Evolutionary conservation across 495 filamentous ascomycete genomes (phyloP).

Genomic region (Aspergillus bridgeri): DNA sequence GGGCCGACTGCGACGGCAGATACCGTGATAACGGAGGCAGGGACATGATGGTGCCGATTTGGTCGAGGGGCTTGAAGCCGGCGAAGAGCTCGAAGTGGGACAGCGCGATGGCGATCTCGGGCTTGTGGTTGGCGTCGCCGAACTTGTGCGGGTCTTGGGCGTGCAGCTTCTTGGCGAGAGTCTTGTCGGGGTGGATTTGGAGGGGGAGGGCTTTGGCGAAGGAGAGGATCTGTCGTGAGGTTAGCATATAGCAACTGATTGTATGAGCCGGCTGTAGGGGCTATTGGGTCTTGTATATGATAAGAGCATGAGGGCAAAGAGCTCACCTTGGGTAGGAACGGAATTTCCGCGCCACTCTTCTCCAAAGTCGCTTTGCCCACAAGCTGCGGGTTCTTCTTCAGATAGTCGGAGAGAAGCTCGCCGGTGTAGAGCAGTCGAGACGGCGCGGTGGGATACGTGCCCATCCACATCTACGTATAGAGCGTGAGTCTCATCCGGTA

Average conservation of each 20-base stretch:
- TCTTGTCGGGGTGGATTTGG: slow-evolving; percentile 75
- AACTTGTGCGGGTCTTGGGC: slow-evolving; percentile 60
- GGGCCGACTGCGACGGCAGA: slow-evolving; percentile 35
- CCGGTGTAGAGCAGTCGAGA: slow-evolving; percentile 59
- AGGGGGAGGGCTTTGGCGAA: slow-evolving; percentile 75
- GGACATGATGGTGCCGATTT: slow-evolving; percentile 59
- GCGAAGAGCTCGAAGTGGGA: slow-evolving; percentile 77
- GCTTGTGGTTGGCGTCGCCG: slow-evolving; percentile 75
- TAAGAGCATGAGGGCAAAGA: background rate
- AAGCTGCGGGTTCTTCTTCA: slow-evolving; percentile 62
- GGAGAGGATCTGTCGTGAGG: slow-evolving; percentile 68
- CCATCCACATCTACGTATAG: slow-evolving; percentile 66
- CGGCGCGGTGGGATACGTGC: slow-evolving; percentile 71
- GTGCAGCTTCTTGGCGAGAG: slow-evolving; percentile 61
- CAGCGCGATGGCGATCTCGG: slow-evolving; percentile 75
- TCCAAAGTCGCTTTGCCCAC: slow-evolving; percentile 61
- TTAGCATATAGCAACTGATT: too few species aligned
- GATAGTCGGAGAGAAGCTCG: slow-evolving; percentile 60
- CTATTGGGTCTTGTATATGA: too few species aligned
- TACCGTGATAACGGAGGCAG: slow-evolving; percentile 53
- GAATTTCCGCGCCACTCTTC: slow-evolving; percentile 64
- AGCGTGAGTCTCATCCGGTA: background rate
- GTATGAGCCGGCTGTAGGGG: too few species aligned
- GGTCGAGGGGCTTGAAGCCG: slow-evolving; percentile 64
- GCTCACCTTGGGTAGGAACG: slow-evolving; percentile 68